These are phyloP conservation scores for Micromonas commoda DNA, from an alignment of 139 green algal species.

Conservation along the genomic window DNA sequence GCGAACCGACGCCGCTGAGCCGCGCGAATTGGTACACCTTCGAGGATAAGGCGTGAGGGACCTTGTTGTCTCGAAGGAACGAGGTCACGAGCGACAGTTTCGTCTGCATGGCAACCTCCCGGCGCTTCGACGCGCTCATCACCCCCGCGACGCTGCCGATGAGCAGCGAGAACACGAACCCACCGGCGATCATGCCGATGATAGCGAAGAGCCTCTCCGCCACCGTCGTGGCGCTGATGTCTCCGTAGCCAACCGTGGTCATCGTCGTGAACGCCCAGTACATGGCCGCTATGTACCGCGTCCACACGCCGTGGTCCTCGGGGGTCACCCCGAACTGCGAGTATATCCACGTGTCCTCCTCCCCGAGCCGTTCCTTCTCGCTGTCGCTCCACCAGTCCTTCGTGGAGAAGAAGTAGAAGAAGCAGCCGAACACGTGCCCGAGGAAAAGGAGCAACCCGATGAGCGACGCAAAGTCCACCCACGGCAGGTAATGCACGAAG, in stretches of 20 bases:
- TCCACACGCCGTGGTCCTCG: too few relatives aligned
- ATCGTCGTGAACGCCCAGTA: constrained; percentile 28
- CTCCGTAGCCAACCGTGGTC: constrained; percentile 30
- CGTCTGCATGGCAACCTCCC: not conserved
- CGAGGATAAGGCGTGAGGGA: constrained; percentile 32
- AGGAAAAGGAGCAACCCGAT: not conserved
- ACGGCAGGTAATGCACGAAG: not conserved
- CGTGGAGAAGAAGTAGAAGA: constrained; percentile 8
- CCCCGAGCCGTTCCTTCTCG: not conserved
- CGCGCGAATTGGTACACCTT: too few relatives aligned
- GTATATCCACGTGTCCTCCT: not conserved
- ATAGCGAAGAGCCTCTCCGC: constrained; percentile 24
- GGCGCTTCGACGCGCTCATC: constrained; percentile 21
- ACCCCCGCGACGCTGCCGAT: not conserved
- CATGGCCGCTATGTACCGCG: constrained; percentile 26
- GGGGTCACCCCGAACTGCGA: too few relatives aligned
- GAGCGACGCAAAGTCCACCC: not conserved
- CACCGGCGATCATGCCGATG: constrained; percentile 25
- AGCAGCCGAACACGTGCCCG: not conserved
- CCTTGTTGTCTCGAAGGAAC: constrained; percentile 24
- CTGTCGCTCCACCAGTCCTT: too few relatives aligned
- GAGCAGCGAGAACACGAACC: constrained; percentile 24
- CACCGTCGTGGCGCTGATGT: constrained; percentile 21
- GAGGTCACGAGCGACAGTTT: too few relatives aligned
- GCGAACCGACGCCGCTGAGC: too few relatives aligned